Evolutionary conservation across 345 rosid genomes (phyloP), one percentile per base, ranked within the genome.

Genomic region (Eucalyptus marginata): DNA sequence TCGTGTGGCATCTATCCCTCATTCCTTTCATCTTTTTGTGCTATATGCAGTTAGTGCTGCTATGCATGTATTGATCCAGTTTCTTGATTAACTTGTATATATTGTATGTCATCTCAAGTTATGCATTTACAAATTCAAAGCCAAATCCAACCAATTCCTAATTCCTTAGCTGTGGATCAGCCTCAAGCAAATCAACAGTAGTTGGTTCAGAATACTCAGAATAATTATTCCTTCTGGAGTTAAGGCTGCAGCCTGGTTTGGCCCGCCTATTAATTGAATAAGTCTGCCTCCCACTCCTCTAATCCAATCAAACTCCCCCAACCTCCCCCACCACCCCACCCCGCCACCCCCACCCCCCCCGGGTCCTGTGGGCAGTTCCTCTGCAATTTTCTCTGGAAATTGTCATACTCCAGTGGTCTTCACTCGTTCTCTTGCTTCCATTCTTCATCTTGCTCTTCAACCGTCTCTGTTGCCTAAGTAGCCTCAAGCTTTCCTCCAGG

Each of bases 151-250:
- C 90, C 94, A 47, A 93, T 94, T 92, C 92, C 95, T 40, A 93
- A 93, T 80, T 86, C 93, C 22, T 66, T 94, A 88, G 90, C 94
- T 80, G 90, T 90, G 90, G 95, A 94, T 92, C 99, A 95, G 89
- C 79, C 99, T 89, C 97, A 94, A 94, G 88, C 91, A 84, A 93
- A 93, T 33, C 98, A 94, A 91, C 96, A 93, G 86, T 83, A 95
- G 88, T 62, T 95, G 86, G 51, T 96, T 36, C 97, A 94, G 92
- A 95, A 93, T 88, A 93, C 96, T 88, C 97, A 93, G 93, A 95
- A 88, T 92, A 95, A 90, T 91, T 91, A 88, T 95, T 62, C 86
- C n/a, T n/a, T n/a, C n/a, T n/a, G n/a, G n/a, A n/a, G n/a, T n/a
- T n/a, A n/a, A n/a, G n/a, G n/a, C n/a, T n/a, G n/a, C n/a, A n/a